Conservation (phyloP, 345 rosid genomes). For the Sisymbrium irio region DNA sequence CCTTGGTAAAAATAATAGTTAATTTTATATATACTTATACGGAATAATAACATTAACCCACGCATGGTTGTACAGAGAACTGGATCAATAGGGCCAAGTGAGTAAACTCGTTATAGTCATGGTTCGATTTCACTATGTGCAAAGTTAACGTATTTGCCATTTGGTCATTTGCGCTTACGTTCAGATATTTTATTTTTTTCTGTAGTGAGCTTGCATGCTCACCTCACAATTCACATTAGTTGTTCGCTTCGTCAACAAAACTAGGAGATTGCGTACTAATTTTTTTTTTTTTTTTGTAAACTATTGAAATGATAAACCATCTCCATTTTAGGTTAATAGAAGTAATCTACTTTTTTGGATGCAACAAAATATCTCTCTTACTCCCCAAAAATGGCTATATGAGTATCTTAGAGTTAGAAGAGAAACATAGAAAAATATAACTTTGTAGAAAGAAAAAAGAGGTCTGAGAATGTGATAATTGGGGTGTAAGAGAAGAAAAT, state of each 20-base stretch:
- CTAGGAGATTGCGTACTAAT: too few species aligned
- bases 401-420: neutral
- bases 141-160: neutral
- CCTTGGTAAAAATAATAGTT: neutral
- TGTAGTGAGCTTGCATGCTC: neutral
- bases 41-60: neutral
- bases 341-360: neutral
- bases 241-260: too few species aligned
- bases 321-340: neutral
- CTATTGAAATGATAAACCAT: neutral
- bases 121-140: neutral
- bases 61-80: neutral
- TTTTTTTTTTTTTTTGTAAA: too few species aligned
- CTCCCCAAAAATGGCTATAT: neutral
- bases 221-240: too few species aligned
- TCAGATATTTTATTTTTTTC: neutral
- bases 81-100: neutral
- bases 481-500: slow-evolving; percentile 36
- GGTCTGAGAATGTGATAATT: slow-evolving; percentile 32
- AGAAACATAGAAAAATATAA: slow-evolving; percentile 13
- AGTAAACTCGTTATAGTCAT: neutral
- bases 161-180: neutral
- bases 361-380: too few species aligned
- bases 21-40: neutral
- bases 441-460: slow-evolving; percentile 9